Percentiles rank a stretch among this genome's conserved stretches.
Evolutionary conservation across 306 rosid genomes (phyloP).

Genomic region (Abrus pulchellus): DNA sequence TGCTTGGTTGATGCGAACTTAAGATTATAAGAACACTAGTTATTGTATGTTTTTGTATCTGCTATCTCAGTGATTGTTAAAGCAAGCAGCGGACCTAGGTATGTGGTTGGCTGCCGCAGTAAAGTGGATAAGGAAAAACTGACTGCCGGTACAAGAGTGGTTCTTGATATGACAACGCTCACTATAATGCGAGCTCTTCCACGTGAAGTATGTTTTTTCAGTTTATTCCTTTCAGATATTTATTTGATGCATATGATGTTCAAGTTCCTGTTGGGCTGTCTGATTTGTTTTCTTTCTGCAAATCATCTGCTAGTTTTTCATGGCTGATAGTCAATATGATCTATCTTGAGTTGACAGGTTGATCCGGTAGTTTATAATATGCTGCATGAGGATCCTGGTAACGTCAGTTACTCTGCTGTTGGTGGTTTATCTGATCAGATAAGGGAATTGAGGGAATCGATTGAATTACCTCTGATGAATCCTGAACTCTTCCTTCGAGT

Average conservation of each 20-base stretch:
- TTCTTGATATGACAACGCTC: conserved; percentile 93
- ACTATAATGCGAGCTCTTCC: conserved; percentile 98
- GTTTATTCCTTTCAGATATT: conserved; percentile 28
- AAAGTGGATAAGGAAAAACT: conserved; percentile 93
- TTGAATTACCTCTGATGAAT: conserved; percentile 95
- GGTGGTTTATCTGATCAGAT: conserved; percentile 99
- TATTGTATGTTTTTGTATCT: conserved; percentile 46
- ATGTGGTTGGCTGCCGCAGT: conserved; percentile 94
- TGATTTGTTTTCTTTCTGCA: conserved; percentile 28
- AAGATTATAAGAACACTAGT: conserved; percentile 21
- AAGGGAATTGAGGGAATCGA: conserved; percentile 93
- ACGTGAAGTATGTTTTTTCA: conserved; percentile 73
- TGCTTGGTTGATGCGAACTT: neutral
- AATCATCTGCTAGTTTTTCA: conserved; percentile 10
- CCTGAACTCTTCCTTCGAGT: conserved; percentile 96
- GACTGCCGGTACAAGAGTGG: conserved; percentile 91
- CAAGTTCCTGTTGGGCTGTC: neutral
- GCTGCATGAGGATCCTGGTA: conserved; percentile 98
- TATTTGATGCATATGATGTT: conserved; percentile 29
- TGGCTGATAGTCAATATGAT: conserved; percentile 23
- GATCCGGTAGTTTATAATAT: conserved; percentile 94
- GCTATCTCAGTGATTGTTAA: conserved; percentile 84
- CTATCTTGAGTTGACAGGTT: conserved; percentile 66
- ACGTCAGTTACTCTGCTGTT: conserved; percentile 97
- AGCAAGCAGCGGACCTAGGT: conserved; percentile 95